A percentile compares a stretch with the other conserved stretches of the same genome.
Evolutionary conservation across 1,284 basidiomycete species (phyloP).

Genomic region (Waitea zeae): DNA sequence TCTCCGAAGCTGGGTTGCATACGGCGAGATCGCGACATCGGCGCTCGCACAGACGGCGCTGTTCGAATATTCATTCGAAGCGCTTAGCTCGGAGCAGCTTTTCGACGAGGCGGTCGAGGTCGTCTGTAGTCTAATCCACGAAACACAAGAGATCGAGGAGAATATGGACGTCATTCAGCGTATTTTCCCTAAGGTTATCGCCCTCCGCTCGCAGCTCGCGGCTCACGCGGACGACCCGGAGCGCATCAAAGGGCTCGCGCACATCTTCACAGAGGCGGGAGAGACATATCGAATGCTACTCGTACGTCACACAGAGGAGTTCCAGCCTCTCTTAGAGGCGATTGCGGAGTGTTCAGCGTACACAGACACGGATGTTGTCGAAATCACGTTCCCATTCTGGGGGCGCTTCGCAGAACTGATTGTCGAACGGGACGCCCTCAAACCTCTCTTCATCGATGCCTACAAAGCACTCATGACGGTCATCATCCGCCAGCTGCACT

Average conservation of each 20-base stretch:
- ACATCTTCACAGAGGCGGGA: conserved; percentile 90
- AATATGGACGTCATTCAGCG: conserved; percentile 81
- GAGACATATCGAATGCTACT: conserved; percentile 91
- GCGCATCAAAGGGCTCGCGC: conserved; percentile 78
- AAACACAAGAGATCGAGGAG: conserved; percentile 95
- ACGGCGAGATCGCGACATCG: conserved; percentile 64
- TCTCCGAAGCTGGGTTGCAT: conserved; percentile 74
- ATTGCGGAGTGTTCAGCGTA: conserved; percentile 91
- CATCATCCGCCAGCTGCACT: conserved; percentile 87
- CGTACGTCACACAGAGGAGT: conserved; percentile 75
- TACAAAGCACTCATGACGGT: conserved; percentile 75
- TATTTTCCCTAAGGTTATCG: conserved; percentile 73
- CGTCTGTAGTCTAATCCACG: conserved; percentile 90
- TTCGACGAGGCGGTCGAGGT: conserved; percentile 91
- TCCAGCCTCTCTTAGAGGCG: conserved; percentile 88
- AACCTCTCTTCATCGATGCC: conserved; percentile 60
- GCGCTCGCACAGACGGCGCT: conserved; percentile 67
- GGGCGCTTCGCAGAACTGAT: conserved; percentile 79
- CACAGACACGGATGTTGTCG: conserved; percentile 89
- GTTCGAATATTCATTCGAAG: conserved; percentile 73
- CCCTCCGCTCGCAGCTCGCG: conserved; percentile 47
- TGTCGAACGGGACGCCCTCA: conserved; percentile 52
- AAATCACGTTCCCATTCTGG: conserved; percentile 98
- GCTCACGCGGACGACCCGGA: conserved; percentile 65
- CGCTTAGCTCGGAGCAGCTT: conserved; percentile 68